Evolutionary conservation across 768 basidiomycete species (phyloP).

Genomic region (Butyriboletus loyo): DNA sequence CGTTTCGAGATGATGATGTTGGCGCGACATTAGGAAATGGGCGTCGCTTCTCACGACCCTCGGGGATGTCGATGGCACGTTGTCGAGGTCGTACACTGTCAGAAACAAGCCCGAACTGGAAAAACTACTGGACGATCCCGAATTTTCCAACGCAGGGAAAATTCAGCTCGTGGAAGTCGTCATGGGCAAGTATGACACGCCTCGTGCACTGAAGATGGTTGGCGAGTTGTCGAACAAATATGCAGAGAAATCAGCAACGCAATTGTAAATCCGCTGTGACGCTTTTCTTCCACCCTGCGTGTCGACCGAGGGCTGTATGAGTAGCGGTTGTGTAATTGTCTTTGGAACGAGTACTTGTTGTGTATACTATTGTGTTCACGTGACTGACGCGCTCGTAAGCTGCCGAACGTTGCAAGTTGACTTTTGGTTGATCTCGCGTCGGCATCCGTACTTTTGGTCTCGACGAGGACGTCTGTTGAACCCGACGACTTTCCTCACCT

Average conservation of each 20-base stretch:
- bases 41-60: constrained; percentile 58
- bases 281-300: background rate
- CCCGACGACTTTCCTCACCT: background rate
- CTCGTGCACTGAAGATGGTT: constrained; percentile 55
- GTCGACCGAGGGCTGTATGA: constrained; percentile 1
- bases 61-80: constrained; percentile 46
- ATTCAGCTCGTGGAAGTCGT: constrained; percentile 80
- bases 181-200: constrained; percentile 74
- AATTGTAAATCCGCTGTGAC: constrained; percentile 8
- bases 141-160: constrained; percentile 61
- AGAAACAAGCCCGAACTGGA: constrained; percentile 65
- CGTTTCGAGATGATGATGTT: background rate
- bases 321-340: background rate
- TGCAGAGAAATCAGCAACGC: constrained; percentile 17
- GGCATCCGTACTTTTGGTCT: background rate
- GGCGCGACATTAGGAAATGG: constrained; percentile 49
- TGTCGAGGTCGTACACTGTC: constrained; percentile 63
- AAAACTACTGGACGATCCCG: constrained; percentile 56
- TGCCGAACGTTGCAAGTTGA: constrained; percentile 5
- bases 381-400: constrained; percentile 26
- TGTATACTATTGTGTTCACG: constrained; percentile 12
- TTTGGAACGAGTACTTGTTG: too few relatives aligned
- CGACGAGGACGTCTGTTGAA: background rate
- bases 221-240: constrained; percentile 32
- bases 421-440: constrained; percentile 6